A percentile compares a stretch with the other conserved stretches of the same genome.
Conservation (phyloP, 2,329 filamentous ascomycete genomes). For the Mariannaea elegans region DNA sequence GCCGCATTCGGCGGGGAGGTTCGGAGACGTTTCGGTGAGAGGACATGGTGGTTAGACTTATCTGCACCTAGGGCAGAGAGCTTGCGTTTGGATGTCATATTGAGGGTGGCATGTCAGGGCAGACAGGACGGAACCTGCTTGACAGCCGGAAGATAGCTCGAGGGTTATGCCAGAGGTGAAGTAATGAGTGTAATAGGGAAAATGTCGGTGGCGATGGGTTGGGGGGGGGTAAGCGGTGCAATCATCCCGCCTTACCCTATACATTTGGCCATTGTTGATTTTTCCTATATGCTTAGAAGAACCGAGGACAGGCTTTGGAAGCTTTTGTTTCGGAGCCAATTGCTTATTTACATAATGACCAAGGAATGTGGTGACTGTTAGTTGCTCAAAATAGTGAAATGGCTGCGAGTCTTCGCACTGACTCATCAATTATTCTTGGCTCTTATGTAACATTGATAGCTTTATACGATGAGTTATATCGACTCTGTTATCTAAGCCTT, state of each 20-base stretch:
- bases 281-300: background rate
- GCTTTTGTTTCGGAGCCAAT: too few relatives aligned
- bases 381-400: too few relatives aligned
- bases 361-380: too few relatives aligned
- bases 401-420: too few relatives aligned
- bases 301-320: background rate
- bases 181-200: constrained; percentile 16
- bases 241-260: constrained; percentile 30
- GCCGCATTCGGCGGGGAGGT: constrained; percentile 18
- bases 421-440: too few relatives aligned
- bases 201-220: constrained; percentile 39
- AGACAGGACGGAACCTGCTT: constrained; percentile 25
- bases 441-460: too few relatives aligned
- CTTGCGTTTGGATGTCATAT: constrained; percentile 41
- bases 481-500: constrained; percentile 16
- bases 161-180: background rate
- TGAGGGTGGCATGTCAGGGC: background rate
- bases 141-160: background rate
- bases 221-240: constrained; percentile 15
- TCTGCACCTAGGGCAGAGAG: constrained; percentile 10
- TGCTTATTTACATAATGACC: too few relatives aligned
- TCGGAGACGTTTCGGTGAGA: constrained; percentile 36
- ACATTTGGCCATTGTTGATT: constrained; percentile 1
- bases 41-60: constrained; percentile 10
- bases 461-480: too few relatives aligned